Evolutionary conservation across 257 asterid genomes (phyloP).

Genomic region (Nicotiana tomentosiformis): DNA sequence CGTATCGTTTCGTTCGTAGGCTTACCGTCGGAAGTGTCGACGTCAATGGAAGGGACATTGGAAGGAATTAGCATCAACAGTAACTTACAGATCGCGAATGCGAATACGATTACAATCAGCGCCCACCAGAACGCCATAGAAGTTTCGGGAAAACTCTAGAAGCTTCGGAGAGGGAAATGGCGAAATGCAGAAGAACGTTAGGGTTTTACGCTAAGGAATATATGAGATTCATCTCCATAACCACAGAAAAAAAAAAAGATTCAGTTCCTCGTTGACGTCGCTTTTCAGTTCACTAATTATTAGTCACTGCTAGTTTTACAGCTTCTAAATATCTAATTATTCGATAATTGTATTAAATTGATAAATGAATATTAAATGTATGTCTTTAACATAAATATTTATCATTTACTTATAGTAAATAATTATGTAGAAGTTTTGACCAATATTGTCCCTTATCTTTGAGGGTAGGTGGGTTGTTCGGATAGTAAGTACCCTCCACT

Average conservation of each 20-base stretch:
- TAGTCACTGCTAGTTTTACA: too few relatives aligned
- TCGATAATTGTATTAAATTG: too few relatives aligned
- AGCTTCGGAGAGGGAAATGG: neutral
- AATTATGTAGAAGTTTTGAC: too few relatives aligned
- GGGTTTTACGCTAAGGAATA: neutral
- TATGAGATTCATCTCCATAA: neutral
- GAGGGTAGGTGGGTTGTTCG: too few relatives aligned
- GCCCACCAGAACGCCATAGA: conserved; percentile 96
- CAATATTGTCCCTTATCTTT: too few relatives aligned
- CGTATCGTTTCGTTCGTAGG: neutral
- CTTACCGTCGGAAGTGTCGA: conserved; percentile 88
- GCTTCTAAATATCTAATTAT: too few relatives aligned
- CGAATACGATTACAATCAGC: conserved; percentile 59
- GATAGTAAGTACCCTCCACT: too few relatives aligned
- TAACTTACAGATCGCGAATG: conserved; percentile 74
- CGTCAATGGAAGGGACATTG: conserved; percentile 87
- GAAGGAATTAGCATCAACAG: conserved; percentile 84
- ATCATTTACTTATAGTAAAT: too few relatives aligned
- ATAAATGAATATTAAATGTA: too few relatives aligned
- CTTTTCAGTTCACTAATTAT: neutral
- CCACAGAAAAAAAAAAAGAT: neutral
- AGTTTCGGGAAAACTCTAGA: neutral
- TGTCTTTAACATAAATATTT: too few relatives aligned
- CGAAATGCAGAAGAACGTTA: neutral
- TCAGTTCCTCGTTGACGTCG: neutral